Evolutionary conservation across 164 flowering plant species (phyloP), one percentile per base, ranked within the genome.

Genomic region (Piper longum): DNA sequence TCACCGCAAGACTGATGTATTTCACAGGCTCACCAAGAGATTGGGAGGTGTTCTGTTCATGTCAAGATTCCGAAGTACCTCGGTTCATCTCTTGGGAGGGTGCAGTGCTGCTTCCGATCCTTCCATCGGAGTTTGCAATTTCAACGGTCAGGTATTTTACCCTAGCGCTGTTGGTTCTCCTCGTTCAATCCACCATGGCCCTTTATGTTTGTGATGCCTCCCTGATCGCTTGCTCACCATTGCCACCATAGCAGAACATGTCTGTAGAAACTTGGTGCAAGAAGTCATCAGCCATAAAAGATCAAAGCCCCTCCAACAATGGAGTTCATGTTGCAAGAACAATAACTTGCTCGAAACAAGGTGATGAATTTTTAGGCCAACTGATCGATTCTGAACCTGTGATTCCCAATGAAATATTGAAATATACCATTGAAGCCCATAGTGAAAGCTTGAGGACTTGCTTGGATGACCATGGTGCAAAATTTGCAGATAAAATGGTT

Each of bases 11-110:
- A 61, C 79, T 48, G 71, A 75, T 65, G 79, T 79, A 7, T 70
- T 84, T 62, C 83, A 79, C 67, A 84, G 73, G 68, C 61, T 84
- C 40, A 59, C 83, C 16, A 78, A 73, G 61, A 84, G 77, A 64
- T 44, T 84, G 60, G 85, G 89, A 64, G 86, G 89, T 66, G 63
- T 79, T 16, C 76, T 84, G 52, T 82, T 78, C 73, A 69, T 84
- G 77, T 77, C 86, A 60, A 75, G 71, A 65, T 73, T 64, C 40
- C 64, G 84, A 45, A 84, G 89, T 79, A 75, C 83, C 18, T 75
- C 86, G 0, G 86, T 82, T 61, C 89, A 84, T 72, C 86, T 79
- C 61, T 69, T 82, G 75, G 89, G 89, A 57, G 85, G 89, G 17
- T 82, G 89, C 74, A 73, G 68, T 74, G 86, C 75, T 41, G 74